A percentile compares a stretch with the other conserved stretches of the same genome.
These are phyloP conservation scores for Candida golubevii DNA, from an alignment of 805 yeast species.

Conservation along the genomic window DNA sequence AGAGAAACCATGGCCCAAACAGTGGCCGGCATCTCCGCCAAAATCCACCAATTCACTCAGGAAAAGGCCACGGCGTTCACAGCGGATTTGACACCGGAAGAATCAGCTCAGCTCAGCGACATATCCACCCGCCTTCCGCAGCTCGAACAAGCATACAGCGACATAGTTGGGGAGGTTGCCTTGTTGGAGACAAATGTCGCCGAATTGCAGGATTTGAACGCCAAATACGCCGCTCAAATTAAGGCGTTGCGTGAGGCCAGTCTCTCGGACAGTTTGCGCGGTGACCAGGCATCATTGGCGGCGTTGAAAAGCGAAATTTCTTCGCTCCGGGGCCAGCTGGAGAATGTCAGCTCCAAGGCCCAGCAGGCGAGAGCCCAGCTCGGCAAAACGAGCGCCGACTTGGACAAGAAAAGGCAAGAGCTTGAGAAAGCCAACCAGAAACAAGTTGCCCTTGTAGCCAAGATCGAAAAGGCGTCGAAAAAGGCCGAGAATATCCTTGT, in stretches of 20 bases:
- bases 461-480: conserved; percentile 59
- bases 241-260: conserved; percentile 6
- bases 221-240: conserved; percentile 10
- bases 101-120: conserved; percentile 36
- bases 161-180: conserved; percentile 35
- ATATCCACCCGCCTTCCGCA: conserved; percentile 34
- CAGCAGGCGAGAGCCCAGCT: conserved; percentile 26
- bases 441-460: conserved; percentile 50
- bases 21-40: conserved; percentile 19
- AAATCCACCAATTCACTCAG: conserved; percentile 37
- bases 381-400: conserved; percentile 20
- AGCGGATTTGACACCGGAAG: conserved; percentile 47
- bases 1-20: conserved; percentile 26
- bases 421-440: conserved; percentile 51
- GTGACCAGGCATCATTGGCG: conserved; percentile 23
- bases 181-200: conserved; percentile 43
- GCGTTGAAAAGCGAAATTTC: conserved; percentile 23
- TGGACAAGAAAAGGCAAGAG: conserved; percentile 31
- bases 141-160: conserved; percentile 39
- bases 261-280: conserved; percentile 1
- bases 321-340: conserved; percentile 18
- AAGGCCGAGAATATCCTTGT: conserved; percentile 61
- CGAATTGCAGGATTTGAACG: conserved; percentile 6
- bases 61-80: conserved; percentile 57
- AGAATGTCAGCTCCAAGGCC: conserved; percentile 23